Evolutionary conservation across 345 rosid species (phyloP).

Genomic region (Geranium brycei): DNA sequence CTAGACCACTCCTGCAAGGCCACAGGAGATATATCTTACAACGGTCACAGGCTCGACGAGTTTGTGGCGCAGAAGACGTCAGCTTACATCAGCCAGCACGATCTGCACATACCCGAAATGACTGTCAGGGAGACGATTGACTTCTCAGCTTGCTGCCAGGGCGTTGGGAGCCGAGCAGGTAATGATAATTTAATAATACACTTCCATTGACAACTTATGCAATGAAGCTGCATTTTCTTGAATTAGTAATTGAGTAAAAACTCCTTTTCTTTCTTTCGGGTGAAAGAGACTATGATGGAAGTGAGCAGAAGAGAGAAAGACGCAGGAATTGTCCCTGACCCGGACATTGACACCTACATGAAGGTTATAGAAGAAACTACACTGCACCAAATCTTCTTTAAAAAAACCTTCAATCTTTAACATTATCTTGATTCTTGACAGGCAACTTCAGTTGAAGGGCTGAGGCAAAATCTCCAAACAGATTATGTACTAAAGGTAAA

Average conservation of each 20-base stretch:
- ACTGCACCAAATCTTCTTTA: neutral
- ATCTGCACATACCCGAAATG: conserved; percentile 39
- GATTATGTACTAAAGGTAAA: conserved; percentile 16
- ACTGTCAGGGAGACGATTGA: conserved; percentile 54
- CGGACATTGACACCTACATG: conserved; percentile 15
- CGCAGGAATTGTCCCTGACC: conserved; percentile 15
- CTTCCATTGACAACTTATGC: neutral
- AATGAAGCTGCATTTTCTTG: neutral
- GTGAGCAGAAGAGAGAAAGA: conserved; percentile 13
- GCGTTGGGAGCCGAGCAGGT: conserved; percentile 36
- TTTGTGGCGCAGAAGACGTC: conserved; percentile 30
- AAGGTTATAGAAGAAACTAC: conserved; percentile 5
- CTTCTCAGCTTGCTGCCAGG: conserved; percentile 47
- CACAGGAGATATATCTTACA: conserved; percentile 21
- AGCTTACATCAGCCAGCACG: conserved; percentile 31
- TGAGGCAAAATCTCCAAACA: conserved; percentile 7
- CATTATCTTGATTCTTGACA: neutral
- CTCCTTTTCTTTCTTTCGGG: neutral
- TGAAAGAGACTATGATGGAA: conserved; percentile 13
- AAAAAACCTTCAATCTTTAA: neutral
- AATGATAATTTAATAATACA: conserved; percentile 4
- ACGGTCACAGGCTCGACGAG: conserved; percentile 23
- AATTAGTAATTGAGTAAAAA: neutral
- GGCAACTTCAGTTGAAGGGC: conserved; percentile 12
- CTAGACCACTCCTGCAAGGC: conserved; percentile 1